These are phyloP conservation scores for Colletotrichum musae DNA, from an alignment of 2,329 filamentous ascomycete genomes.

Conservation along the genomic window DNA sequence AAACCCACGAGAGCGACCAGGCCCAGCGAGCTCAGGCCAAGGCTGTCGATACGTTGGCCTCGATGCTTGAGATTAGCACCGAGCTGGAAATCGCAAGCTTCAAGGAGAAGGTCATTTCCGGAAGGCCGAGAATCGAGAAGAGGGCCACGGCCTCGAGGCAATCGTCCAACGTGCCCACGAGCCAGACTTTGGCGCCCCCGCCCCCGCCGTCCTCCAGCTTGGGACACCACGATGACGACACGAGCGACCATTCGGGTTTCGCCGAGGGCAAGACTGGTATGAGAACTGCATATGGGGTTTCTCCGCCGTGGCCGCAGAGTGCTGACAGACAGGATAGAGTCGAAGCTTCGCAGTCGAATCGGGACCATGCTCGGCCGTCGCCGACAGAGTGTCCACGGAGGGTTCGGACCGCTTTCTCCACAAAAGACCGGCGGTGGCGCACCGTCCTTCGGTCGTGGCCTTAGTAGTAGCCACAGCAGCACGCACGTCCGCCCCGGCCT, in stretches of 20 bases:
- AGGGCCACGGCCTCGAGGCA: slow-evolving; percentile 57
- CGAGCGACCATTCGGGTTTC: slow-evolving; percentile 61
- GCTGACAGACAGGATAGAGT: slow-evolving; percentile 58
- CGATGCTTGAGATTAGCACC: slow-evolving; percentile 88
- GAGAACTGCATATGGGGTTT: not conserved
- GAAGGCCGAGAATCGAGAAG: slow-evolving; percentile 53
- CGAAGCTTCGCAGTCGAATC: slow-evolving; percentile 73
- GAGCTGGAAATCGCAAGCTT: slow-evolving; percentile 78
- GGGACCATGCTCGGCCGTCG: slow-evolving; percentile 79
- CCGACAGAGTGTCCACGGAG: slow-evolving; percentile 76
- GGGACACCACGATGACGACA: slow-evolving; percentile 54
- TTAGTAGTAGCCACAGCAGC: slow-evolving; percentile 72
- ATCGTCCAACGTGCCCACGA: slow-evolving; percentile 54
- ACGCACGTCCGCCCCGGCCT: slow-evolving; percentile 59
- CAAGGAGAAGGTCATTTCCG: slow-evolving; percentile 40
- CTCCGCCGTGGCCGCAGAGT: slow-evolving; percentile 19
- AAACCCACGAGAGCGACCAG: slow-evolving; percentile 92
- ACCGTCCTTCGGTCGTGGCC: slow-evolving; percentile 71
- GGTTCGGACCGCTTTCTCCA: slow-evolving; percentile 71
- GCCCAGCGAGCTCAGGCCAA: slow-evolving; percentile 82
- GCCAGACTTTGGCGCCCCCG: slow-evolving; percentile 48
- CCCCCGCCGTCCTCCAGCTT: slow-evolving; percentile 36
- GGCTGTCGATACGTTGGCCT: slow-evolving; percentile 84
- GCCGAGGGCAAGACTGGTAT: slow-evolving; percentile 46
- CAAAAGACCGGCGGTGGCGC: slow-evolving; percentile 59